Base-by-base conservation (phyloP, 2,329 filamentous ascomycete genomes). In the Xylaria sp. region DNA sequence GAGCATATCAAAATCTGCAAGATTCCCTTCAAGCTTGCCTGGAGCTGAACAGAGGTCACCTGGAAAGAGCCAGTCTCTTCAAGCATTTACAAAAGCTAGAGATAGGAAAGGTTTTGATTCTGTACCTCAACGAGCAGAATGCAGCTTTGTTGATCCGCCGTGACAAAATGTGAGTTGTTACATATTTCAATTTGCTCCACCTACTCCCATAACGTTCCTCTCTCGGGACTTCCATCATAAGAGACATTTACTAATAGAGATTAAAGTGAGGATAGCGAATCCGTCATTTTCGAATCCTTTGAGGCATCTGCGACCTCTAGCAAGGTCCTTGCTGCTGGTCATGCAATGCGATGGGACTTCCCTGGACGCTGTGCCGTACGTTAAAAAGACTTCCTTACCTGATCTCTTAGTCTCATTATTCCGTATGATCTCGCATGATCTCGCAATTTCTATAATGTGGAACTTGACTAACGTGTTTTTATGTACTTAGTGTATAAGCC, bases 211-310 rank as follows among this genome's bases (percentile, higher is more conserved):
- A 10, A 13, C 59, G 26, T 46, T 26, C 15, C 11, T 23, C 6
- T 15, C 31, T 20, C 9, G 11, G 13, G 17, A 31, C 13, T 6
- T 31, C 23, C n/a, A 40, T 17, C 7, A 2, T 1, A 36, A 9
- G 9, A n/a, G n/a, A 15, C 6, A 1, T 13, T 51, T 57, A 44
- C 59, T 66, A 15, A 66, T 36, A 49, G 4, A 0, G 0, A 44
- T 44, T 2, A 9, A 49, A 76, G 74, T 15, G 49, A 63, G 13
- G 38, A 57, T n/a, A 68, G 73, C 0, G 61, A 80, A 4, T 46
- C 20, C 1, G 77, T 88, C 4, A 62, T 86, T 0, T 86, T 90
- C 58, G 88, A 90, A 76, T 80, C 81, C 0, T 90, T 90, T 66
- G 88, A 90, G 75, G 79, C 84, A 0, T 88, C 87, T 0, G 77